Percentiles rank a stretch among this genome's conserved stretches.
phyloP scores from a whole-genome alignment of 768 basidiomycete species.

The Termitomyces sp. region DNA sequence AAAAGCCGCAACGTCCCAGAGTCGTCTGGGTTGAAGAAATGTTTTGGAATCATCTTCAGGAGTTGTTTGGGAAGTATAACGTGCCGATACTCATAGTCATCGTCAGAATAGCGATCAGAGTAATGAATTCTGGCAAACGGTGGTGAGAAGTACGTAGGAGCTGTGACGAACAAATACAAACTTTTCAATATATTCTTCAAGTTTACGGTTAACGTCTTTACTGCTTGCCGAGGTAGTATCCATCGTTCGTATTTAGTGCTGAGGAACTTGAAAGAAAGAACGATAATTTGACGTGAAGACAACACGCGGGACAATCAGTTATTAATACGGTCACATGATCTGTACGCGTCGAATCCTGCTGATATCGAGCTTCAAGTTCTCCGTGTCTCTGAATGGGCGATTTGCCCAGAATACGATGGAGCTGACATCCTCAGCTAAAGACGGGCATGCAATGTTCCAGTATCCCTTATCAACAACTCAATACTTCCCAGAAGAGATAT shows the following conservation, averaged over 20 bases:
- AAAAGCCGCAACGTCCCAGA: conserved; percentile 78
- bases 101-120: conserved; percentile 89
- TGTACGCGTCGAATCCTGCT: neutral
- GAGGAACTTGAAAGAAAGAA: neutral
- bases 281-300: neutral
- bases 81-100: conserved; percentile 92
- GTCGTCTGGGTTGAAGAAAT: conserved; percentile 70
- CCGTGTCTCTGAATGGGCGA: conserved; percentile 9
- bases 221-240: conserved; percentile 19
- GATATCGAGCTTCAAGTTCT: too few relatives aligned
- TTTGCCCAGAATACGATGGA: neutral
- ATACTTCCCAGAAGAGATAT: neutral
- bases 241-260: conserved; percentile 14
- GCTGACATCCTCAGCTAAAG: neutral
- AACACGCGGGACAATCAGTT: neutral
- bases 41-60: conserved; percentile 88
- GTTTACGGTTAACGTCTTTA: conserved; percentile 42
- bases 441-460: neutral
- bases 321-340: conserved; percentile 5
- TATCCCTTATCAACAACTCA: neutral
- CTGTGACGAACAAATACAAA: conserved; percentile 22
- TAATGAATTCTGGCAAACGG: conserved; percentile 66
- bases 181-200: conserved; percentile 81
- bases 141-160: conserved; percentile 11
- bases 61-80: conserved; percentile 95